Base-by-base conservation (phyloP, 2,329 filamentous ascomycete species). In the Aureobasidium sp. region DNA sequence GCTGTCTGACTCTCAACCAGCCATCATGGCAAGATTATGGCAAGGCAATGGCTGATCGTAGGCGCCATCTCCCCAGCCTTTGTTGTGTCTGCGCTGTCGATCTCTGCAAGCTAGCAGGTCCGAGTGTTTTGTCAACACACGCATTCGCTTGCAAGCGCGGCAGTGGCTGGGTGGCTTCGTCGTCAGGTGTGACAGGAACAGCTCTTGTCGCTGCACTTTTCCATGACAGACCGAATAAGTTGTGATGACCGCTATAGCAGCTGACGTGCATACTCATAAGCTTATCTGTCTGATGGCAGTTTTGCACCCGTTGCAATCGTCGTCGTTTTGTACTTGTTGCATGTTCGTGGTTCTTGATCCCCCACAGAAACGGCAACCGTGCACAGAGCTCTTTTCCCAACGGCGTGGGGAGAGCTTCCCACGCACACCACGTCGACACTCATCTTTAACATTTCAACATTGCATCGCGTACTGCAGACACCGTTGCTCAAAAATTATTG, bases 161-260 rank as follows among this genome's bases (percentile, higher is more conserved):
- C 9, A 9, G 57, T 60, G 57, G 57, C 57, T 60, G 57, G 57
- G 57, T 60, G 57, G 57, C 57, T 60, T 50, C 26, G 26, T n/a
- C 10, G 20, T 26, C 41, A 51, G 53, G 41, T n/a, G 43, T 32
- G 29, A 34, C 43, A n/a, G 20, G n/a, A 26, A 17, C 29, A 24
- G 39, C 39, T 43, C 9, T 15, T 13, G 27, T 20, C 27, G 27
- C n/a, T 36, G 37, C 26, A 6, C 50, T 39, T 39, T 26, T 26
- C 2, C 2, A 12, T 27, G 13, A 10, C 20, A 9, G 20, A 9
- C 34, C 12, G 5, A 5, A 26, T 24, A n/a, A n/a, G 20, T 13
- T 17, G 15, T 44, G 15, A 12, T 29, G 9, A 20, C 5, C 48
- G 13, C 17, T 24, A 20, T 44, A 20, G 26, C 27, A 9, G n/a